phyloP scores from a whole-genome alignment of 176 grass and related monocot species.

The Hordeum marinum region DNA sequence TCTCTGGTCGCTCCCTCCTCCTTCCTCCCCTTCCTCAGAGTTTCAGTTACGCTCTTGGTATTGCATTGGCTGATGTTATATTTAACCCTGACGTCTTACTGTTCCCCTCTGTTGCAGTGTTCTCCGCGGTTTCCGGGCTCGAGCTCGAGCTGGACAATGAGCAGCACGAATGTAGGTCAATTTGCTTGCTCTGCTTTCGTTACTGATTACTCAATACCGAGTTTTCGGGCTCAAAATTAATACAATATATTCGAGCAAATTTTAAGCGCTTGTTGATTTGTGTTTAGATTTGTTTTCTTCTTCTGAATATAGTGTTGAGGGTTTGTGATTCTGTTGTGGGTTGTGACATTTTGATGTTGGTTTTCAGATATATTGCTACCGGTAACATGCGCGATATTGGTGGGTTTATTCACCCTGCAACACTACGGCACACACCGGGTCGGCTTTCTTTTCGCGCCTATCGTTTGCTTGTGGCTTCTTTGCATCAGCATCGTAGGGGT shows the following conservation, averaged over 20 bases:
- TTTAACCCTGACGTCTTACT: background rate
- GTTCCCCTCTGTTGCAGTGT: slow-evolving; percentile 48
- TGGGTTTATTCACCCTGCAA: slow-evolving; percentile 84
- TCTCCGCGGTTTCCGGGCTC: slow-evolving; percentile 86
- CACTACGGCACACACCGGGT: slow-evolving; percentile 80
- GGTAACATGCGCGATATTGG: slow-evolving; percentile 63
- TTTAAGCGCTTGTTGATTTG: background rate
- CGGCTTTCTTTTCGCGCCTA: slow-evolving; percentile 83
- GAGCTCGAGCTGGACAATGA: slow-evolving; percentile 63
- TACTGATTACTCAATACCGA: background rate
- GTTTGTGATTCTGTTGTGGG: background rate
- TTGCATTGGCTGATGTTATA: background rate
- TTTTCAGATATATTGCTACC: slow-evolving; percentile 87
- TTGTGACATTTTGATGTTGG: background rate
- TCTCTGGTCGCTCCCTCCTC: slow-evolving; percentile 48
- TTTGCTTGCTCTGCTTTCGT: background rate
- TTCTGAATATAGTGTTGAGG: slow-evolving; percentile 4
- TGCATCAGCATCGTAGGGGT: slow-evolving; percentile 75
- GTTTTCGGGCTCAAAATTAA: background rate
- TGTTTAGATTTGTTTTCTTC: background rate
- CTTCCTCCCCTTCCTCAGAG: background rate
- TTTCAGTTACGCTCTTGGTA: background rate
- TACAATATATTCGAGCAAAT: background rate
- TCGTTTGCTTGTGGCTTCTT: slow-evolving; percentile 70
- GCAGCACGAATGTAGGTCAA: slow-evolving; percentile 78